Percentiles rank a stretch among this genome's conserved stretches.
phyloP scores from a whole-genome alignment of 768 basidiomycete genomes.

The Saitozyma podzolica region DNA sequence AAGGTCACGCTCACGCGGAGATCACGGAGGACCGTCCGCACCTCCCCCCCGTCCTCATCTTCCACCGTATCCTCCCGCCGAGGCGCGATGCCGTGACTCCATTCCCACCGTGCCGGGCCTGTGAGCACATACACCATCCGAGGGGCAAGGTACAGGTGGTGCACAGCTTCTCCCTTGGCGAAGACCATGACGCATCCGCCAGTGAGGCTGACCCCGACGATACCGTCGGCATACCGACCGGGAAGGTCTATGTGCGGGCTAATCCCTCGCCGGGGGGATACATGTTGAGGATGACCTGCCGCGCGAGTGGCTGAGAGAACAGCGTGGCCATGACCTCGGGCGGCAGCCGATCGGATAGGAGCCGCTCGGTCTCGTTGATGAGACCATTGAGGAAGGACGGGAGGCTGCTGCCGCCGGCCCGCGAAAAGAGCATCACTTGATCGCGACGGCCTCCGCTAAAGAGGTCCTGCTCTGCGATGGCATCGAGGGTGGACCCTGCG shows the following conservation, averaged over 20 bases:
- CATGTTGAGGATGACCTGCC: conserved; percentile 86
- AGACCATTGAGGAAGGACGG: conserved; percentile 63
- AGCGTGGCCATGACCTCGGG: conserved; percentile 54
- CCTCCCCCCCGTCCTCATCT: conserved; percentile 43
- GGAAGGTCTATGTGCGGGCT: conserved; percentile 83
- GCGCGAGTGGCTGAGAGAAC: conserved; percentile 56
- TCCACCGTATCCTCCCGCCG: conserved; percentile 64
- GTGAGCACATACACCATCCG: conserved; percentile 75
- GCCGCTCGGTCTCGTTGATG: conserved; percentile 52
- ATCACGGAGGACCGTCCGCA: conserved; percentile 38
- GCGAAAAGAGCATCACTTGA: conserved; percentile 85
- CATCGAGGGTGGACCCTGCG: conserved; percentile 11
- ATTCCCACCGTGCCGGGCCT: conserved; percentile 76
- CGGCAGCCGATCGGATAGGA: conserved; percentile 61
- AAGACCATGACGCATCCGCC: conserved; percentile 82
- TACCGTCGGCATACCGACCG: conserved; percentile 80
- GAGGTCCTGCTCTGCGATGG: conserved; percentile 30
- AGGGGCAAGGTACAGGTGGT: conserved; percentile 67
- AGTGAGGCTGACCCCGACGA: conserved; percentile 80
- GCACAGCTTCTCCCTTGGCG: neutral
- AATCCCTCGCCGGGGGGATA: conserved; percentile 86
- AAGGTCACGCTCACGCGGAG: conserved; percentile 73
- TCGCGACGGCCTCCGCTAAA: conserved; percentile 58
- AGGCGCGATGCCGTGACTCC: conserved; percentile 83
- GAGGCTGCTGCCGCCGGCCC: conserved; percentile 55